Base-by-base conservation (phyloP, 495 filamentous ascomycete genomes). In the Annulohypoxylon bovei region DNA sequence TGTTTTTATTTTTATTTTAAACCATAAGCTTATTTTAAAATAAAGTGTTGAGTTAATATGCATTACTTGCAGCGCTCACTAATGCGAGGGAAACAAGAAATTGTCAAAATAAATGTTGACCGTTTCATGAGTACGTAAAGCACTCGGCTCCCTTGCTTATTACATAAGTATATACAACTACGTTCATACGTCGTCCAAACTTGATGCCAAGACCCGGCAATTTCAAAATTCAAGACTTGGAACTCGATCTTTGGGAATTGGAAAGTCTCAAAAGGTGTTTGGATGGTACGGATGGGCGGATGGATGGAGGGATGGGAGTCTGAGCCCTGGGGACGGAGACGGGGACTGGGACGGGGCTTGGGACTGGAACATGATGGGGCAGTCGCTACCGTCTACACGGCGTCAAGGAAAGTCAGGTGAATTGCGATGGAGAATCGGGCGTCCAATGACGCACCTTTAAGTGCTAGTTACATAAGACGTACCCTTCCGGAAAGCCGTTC, bases 381-480 rank as follows among this genome's bases (percentile, higher is more conserved):
- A 39, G 20, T 55, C 57, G 62, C 62, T 73, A 73, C 71, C 71
- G 37, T 65, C 57, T 60, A 52, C 66, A 37, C 66, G 71, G 71
- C 62, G 66, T 53, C 61, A 23, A 62, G 12, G 46, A 33, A 62
- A 63, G 71, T 73, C 71, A 73, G 66, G 66, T 73, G 71, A 73
- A 67, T 39, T 56, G 27, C 37, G 46, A 62, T 23, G 39, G 33
- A 14, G 55, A 42, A 65, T 16, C 12, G 49, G 61, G 56, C 65
- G 52, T 44, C 70, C 70, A 72, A 72, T 72, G 28, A 44, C 20
- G n/a, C 9, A 7, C 11, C 7, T 25, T 7, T 1, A 54, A 58
- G 49, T 37, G 40, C 25, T 47, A 11, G 49, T 62, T 71, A 68
- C 64, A 40, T 72, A 50, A 44, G 60, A 65, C 65, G 22, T 61